Conservation (phyloP, 2,329 filamentous ascomycete species). For the Fusarium sp. region DNA sequence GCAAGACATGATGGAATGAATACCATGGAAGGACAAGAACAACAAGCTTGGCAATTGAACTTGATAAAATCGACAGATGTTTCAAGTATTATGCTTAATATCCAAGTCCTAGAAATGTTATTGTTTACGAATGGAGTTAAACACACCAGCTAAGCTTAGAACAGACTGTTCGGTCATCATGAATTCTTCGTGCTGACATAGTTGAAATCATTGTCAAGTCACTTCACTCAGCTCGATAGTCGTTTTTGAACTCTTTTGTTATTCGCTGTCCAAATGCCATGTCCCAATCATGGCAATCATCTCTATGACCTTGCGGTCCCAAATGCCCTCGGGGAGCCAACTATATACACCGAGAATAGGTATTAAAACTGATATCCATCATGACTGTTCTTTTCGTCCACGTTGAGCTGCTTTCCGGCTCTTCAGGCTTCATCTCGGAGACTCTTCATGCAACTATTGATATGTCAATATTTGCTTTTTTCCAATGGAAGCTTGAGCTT, state of each 20-base stretch:
- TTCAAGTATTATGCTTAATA: background rate
- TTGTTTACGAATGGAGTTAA: background rate
- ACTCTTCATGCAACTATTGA: background rate
- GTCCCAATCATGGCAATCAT: conserved; percentile 32
- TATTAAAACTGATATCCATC: conserved; percentile 49
- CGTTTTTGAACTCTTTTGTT: background rate
- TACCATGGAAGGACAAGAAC: background rate
- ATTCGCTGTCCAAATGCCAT: conserved; percentile 42
- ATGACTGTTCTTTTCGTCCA: conserved; percentile 33
- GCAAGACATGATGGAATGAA: conserved; percentile 9
- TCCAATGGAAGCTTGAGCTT: background rate
- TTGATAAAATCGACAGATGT: background rate
- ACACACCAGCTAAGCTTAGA: background rate
- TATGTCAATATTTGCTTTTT: background rate
- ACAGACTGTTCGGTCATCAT: conserved; percentile 13
- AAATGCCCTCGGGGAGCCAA: conserved; percentile 38
- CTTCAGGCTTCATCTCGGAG: conserved; percentile 3
- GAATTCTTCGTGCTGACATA: conserved; percentile 14
- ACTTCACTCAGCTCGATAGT: background rate
- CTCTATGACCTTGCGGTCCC: conserved; percentile 37
- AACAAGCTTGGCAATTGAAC: background rate
- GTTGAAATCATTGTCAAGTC: background rate
- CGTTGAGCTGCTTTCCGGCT: background rate
- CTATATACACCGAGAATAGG: conserved; percentile 49
- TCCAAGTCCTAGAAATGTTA: background rate